Evolutionary conservation across 2,329 filamentous ascomycete species (phyloP), one percentile per base, ranked within the genome.

Genomic region (Ceratocystis lukuohia): DNA sequence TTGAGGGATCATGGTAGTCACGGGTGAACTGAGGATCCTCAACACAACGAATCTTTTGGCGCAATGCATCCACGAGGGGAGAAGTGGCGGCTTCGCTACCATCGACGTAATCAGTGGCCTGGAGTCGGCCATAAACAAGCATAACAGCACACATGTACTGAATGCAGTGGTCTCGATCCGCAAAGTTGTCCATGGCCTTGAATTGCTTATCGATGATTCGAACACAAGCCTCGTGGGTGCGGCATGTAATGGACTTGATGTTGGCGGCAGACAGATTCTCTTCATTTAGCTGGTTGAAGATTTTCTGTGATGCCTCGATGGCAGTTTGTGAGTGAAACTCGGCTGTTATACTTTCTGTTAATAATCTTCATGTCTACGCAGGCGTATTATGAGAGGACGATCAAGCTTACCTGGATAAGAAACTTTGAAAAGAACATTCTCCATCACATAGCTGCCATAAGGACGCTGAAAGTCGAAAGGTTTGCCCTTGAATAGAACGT

Each of bases 131-230:
- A 77, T 93, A 97, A 71, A 88, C 88, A 71, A 99, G 88, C 91
- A 97, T 97, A 73, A 91, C 91, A 70, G 92, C 82, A 74, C 91
- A 89, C 94, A 99, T 99, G 85, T 99, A 99, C 81, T 97, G 94
- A 71, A 99, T 93, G 80, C 94, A 99, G 84, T 99, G 94, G 79
- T 99, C 94, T 74, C 94, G 91, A 80, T 99, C 94, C 74, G 94
- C 94, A 74, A 97, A 99, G 86, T 99, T 99, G 82, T 96, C 92
- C 90, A 99, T 96, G 72, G 92, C 87, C 84, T 96, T 97, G 84
- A 96, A 95, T 80, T 99, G 94, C 84, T 99, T 99, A 84, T 99
- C 94, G 74, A 99, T 99, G 79, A 99, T 99, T 73, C 94, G 91
- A 75, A 99, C 85, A 80, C 94, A 97, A 68, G 94, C 94, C 79